Evolutionary conservation across 2,329 filamentous ascomycete species (phyloP), one percentile per base, ranked within the genome.

Genomic region (Daldinia eschscholtzii): DNA sequence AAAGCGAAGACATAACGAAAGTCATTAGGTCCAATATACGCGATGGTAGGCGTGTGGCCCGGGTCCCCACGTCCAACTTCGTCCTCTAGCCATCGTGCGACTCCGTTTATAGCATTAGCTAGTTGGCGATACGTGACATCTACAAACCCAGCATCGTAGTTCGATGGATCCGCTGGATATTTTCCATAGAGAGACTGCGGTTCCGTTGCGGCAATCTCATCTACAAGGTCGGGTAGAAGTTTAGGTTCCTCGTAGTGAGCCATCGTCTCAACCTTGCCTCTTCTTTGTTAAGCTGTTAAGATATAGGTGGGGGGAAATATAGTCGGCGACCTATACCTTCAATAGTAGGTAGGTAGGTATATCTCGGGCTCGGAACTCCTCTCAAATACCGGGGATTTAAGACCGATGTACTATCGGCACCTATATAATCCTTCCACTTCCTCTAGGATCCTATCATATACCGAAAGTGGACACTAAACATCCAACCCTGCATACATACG

Each of bases 11-110:
- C 77, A 56, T 81, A 79, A 12, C 79, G 75, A n/a, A 81, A 57
- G 64, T 83, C 82, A 46, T 78, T 76, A 4, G 77, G 74, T 33
- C 78, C 79, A 26, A 80, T 65, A 64, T 81, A 82, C 2, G 75
- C 68, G 3, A 82, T 52, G 0, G 81, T 80, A 2, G 78, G 77
- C 26, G 46, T 52, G 46, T 13, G 46, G 26, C 37, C 59, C 18
- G 46, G 39, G 12, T 61, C 61, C 33, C 55, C 65, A 1, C 56
- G 61, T 42, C 65, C 65, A 46, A 68, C 20, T 50, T 64, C 41
- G 13, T 20, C 57, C 33, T 68, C 65, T 28, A 68, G 26, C 65
- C 61, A 68, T 46, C 35, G 62, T 6, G 61, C 61, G 26, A 68
- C 65, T 57, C 65, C 65, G 20, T 64, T 65, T n/a, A 56, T 55